These are phyloP conservation scores for Begonia loranthoides DNA, from an alignment of 306 rosid species.

Conservation along the genomic window DNA sequence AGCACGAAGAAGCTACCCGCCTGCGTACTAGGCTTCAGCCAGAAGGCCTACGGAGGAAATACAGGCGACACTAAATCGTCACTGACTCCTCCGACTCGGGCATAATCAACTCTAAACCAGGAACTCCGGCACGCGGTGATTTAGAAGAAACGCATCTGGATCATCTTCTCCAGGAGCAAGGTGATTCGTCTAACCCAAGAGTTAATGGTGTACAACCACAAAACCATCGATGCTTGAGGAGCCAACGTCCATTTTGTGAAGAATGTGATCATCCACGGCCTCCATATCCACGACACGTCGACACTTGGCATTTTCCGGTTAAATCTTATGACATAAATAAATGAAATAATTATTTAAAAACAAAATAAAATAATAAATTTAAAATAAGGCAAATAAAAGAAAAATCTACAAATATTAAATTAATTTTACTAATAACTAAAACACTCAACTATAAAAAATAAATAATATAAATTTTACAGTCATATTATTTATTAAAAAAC, in stretches of 20 bases:
- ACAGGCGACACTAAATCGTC: conserved; percentile 39
- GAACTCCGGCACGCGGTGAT: conserved; percentile 64
- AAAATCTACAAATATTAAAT: no score
- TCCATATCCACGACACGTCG: conserved; percentile 20
- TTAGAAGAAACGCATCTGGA: conserved; percentile 46
- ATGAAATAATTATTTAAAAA: no score
- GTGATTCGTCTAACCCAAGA: conserved; percentile 38
- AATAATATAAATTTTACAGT: no score
- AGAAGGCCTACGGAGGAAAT: conserved; percentile 39
- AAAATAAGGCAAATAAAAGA: no score
- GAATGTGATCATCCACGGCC: conserved; percentile 45
- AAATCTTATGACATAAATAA: no score
- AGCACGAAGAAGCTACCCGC: conserved; percentile 40
- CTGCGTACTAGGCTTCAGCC: conserved; percentile 60
- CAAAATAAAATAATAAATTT: no score
- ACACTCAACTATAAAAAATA: no score
- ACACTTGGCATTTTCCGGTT: no score
- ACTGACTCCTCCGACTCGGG: conserved; percentile 44
- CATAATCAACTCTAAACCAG: conserved; percentile 27
- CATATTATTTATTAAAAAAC: no score
- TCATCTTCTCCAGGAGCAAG: conserved; percentile 43
- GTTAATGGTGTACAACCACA: conserved; percentile 38
- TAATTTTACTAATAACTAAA: no score
- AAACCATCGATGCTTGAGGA: conserved; percentile 74
- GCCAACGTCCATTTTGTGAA: conserved; percentile 35